These are phyloP conservation scores for Scenedesmus sp. DNA, from an alignment of 163 green algal species.

Conservation along the genomic window DNA sequence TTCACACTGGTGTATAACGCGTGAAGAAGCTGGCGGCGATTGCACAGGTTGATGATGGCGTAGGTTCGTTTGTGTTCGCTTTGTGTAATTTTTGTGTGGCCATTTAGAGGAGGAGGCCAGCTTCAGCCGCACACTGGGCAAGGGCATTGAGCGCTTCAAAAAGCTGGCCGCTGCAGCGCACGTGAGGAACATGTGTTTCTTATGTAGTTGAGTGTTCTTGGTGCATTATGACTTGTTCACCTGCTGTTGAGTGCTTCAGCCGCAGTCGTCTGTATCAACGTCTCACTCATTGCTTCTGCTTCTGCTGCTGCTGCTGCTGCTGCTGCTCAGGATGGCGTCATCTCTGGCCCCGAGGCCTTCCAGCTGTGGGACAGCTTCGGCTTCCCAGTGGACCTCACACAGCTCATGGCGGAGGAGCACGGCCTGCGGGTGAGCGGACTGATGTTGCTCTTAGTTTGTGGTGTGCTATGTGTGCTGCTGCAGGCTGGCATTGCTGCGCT, in stretches of 20 bases:
- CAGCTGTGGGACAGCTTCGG: slow-evolving; percentile 98
- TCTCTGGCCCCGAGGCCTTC: slow-evolving; percentile 87
- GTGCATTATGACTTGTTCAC: too few species aligned
- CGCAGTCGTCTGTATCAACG: too few species aligned
- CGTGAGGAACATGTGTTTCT: too few species aligned
- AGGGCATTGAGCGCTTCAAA: slow-evolving; percentile 53
- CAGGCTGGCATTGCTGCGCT: slow-evolving; percentile 49
- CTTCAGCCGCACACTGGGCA: slow-evolving; percentile 88
- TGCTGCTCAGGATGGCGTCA: slow-evolving; percentile 46
- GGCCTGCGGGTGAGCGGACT: slow-evolving; percentile 87
- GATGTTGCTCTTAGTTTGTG: slow-evolving; percentile 67
- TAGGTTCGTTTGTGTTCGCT: too few species aligned
- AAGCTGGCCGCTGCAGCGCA: neutral
- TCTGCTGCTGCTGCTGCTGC: too few species aligned
- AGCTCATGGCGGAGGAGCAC: slow-evolving; percentile 97
- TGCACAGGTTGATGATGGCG: slow-evolving; percentile 15
- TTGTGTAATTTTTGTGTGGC: too few species aligned
- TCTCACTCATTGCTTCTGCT: neutral
- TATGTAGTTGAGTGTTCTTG: too few species aligned
- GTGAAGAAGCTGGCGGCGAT: slow-evolving; percentile 89
- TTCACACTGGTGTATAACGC: slow-evolving; percentile 91
- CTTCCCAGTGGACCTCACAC: slow-evolving; percentile 97
- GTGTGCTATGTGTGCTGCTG: neutral
- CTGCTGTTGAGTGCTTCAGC: neutral
- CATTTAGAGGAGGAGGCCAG: slow-evolving; percentile 88